Base-by-base conservation (phyloP, 1,284 basidiomycete genomes). In the Ustilago trichophora region DNA sequence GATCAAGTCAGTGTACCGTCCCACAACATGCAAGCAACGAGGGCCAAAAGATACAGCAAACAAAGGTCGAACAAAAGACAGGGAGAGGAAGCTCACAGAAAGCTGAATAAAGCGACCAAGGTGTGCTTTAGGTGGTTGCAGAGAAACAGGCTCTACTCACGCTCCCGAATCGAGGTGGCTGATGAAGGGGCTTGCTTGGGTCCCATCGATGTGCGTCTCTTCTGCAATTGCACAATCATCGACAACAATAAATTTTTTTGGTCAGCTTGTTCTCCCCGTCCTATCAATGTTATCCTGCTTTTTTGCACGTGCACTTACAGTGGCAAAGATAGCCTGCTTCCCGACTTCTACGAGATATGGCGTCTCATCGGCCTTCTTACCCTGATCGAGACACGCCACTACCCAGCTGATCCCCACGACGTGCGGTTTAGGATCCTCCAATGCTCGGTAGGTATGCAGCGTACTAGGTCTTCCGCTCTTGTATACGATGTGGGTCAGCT, bases 331-430 rank as follows among this genome's bases (percentile, higher is more conserved):
- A 16, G 75, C 75, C 52, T 77, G 49, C 32, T 77, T 78, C 1
- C 63, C 76, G 6, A 78, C 59, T 43, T 78, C 76, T 15, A 76
- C 73, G 16, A 78, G 49, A 26, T 71, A 78, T 11, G 66, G 63
- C 43, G 44, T 36, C 37, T 78, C 76, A 10, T 74, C 72, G 3
- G 70, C 73, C 43, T 55, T 69, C 24, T 52, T 46, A 0, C 43
- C 70, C 46, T 71, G 56, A 27, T 72, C 57, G 21, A 76, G 32
- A 25, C 73, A 78, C 26, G 69, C 62, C 18, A 66, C 58, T 0
- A 76, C 59, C 76, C 76, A 78, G 18, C 56, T 57, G 29, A 76
- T 65, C 6, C 72, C 70, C n/a, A 78, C 76, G 11, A 78, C 60
- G 15, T 67, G 44, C 12, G 75, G 75, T 27, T 67, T 69, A 1